Evolutionary conservation across 2,329 filamentous ascomycete species (phyloP), one percentile per base, ranked within the genome.

Genomic region (Alternaria brassicicola): DNA sequence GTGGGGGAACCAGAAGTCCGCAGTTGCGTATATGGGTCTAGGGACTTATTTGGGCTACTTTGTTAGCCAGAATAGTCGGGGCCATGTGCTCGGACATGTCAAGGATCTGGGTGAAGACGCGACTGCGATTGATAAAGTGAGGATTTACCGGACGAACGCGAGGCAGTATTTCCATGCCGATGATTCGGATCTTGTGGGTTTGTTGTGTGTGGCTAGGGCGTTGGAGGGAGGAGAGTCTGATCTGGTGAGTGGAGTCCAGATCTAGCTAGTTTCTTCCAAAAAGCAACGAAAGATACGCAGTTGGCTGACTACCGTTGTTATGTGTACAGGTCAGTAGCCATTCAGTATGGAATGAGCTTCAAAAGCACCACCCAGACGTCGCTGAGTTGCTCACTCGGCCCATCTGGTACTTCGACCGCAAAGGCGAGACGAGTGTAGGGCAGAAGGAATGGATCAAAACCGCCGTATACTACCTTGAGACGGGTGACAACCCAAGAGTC

Each of bases 331-430:
- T 57, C 5, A 91, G 88, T 60, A 85, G 88, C 17, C 92, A 96
- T 76, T 81, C 88, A 66, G 90, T 96, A 36, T 96, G 90, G 86
- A 96, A 96, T 78, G 84, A 84, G 35, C 82, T 96, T 33, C 90
- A 92, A 73, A 78, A 77, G 36, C 87, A 94, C 73, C 84, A 91
- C 23, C 91, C 92, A 0, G 92, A 94, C 69, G 89, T 96, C 1
- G 89, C 91, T 0, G 86, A 90, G 75, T 83, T 88, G 6, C 81
- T 96, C 52, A 89, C 90, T 1, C 80, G 88, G 74, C 92, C 92
- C 0, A 86, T 92, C 63, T 96, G 92, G 92, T 95, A 96, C 80
- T 94, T 96, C 76, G 92, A 96, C 78, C 89, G 92, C 53, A 96
- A 96, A 81, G 92, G 92, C 10, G 92, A 96, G 81, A 87, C 86